Conservation (phyloP, 2,329 filamentous ascomycete genomes). For the Apiospora hydei region DNA sequence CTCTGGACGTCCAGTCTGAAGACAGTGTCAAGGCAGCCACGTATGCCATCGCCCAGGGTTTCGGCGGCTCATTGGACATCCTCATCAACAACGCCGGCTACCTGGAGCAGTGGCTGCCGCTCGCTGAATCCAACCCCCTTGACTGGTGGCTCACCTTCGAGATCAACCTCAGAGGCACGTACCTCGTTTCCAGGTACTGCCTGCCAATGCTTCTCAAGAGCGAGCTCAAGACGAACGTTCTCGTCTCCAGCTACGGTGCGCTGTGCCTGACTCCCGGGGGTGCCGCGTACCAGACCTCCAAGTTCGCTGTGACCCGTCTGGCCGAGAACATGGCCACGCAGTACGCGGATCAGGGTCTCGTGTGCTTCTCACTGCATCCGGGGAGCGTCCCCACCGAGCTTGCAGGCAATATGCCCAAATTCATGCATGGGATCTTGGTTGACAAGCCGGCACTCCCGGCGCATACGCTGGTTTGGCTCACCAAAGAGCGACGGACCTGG, state of each 20-base stretch:
- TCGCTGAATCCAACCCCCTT: conserved; percentile 34
- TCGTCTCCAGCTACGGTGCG: conserved; percentile 50
- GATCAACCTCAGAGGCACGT: conserved; percentile 57
- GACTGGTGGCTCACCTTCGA: conserved; percentile 51
- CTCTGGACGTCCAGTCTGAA: conserved; percentile 43
- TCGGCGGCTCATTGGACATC: conserved; percentile 44
- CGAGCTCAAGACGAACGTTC: conserved; percentile 49
- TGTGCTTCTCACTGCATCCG: conserved; percentile 53
- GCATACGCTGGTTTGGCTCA: conserved; percentile 42
- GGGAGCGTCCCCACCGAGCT: conserved; percentile 54
- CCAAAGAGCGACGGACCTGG: conserved; percentile 40
- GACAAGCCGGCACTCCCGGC: conserved; percentile 39
- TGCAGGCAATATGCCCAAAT: conserved; percentile 43
- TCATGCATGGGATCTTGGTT: conserved; percentile 33
- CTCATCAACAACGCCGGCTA: conserved; percentile 51
- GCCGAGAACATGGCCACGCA: conserved; percentile 52
- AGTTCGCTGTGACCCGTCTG: conserved; percentile 53
- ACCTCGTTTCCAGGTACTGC: conserved; percentile 53
- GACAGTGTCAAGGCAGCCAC: conserved; percentile 39
- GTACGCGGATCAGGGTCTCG: conserved; percentile 49
- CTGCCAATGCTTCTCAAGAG: conserved; percentile 48
- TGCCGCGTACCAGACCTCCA: conserved; percentile 52
- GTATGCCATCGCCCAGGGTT: conserved; percentile 33
- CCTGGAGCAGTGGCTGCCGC: conserved; percentile 39
- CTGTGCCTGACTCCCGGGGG: conserved; percentile 37